These are phyloP conservation scores for Erigeron philadelphicus DNA, from an alignment of 140 eudicot species.

Conservation along the genomic window DNA sequence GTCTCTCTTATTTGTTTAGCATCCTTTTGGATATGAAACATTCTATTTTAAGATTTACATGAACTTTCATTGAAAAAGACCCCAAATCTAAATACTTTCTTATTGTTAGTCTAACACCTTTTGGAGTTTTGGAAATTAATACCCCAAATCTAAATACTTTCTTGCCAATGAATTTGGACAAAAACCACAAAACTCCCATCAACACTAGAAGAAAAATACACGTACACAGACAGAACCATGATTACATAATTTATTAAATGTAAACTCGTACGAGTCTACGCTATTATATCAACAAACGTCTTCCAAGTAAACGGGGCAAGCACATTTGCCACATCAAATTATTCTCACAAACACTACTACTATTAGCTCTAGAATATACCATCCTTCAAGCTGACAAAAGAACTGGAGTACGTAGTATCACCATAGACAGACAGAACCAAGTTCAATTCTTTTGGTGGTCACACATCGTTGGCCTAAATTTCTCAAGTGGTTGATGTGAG, in stretches of 20 bases:
- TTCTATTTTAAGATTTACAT: too few relatives aligned
- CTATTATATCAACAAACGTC: conserved; percentile 2
- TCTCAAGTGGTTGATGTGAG: conserved; percentile 27
- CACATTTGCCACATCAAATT: conserved; percentile 9
- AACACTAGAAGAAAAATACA: too few relatives aligned
- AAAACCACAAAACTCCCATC: too few relatives aligned
- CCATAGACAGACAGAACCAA: neutral
- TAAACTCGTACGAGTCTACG: neutral
- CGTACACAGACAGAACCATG: too few relatives aligned
- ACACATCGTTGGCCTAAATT: neutral
- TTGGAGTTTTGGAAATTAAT: too few relatives aligned
- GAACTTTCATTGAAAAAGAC: too few relatives aligned
- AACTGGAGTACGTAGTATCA: neutral
- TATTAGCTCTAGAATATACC: neutral
- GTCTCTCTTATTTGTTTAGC: too few relatives aligned
- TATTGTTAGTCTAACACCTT: too few relatives aligned
- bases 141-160: too few relatives aligned
- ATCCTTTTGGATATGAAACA: too few relatives aligned
- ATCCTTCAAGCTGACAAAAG: conserved; percentile 8
- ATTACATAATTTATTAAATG: neutral
- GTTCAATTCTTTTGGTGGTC: neutral
- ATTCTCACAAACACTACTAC: conserved; percentile 1
- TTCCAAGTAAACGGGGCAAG: conserved; percentile 1
- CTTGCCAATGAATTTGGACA: too few relatives aligned
- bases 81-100: too few relatives aligned